Evolutionary conservation across 257 asterid species (phyloP), one percentile per base, ranked within the genome.

Genomic region (Solanum chaucha): DNA sequence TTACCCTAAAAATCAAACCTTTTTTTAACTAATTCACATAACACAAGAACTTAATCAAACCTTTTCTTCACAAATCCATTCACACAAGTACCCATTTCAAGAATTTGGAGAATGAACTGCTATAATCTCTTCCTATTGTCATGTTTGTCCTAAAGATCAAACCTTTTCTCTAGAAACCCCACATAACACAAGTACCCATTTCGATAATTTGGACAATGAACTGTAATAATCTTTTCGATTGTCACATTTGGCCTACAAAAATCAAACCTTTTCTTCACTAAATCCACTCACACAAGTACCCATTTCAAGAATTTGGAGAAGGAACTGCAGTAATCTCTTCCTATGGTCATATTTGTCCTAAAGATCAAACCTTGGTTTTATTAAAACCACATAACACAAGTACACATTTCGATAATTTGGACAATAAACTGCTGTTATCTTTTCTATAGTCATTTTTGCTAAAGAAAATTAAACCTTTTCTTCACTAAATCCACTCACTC

Each of bases 1-100:
- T 46, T 46, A 3, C 8, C 59, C 26, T 7, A 41, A n/a, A 78
- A 55, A 91, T 90, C 58, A 65, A 89, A 87, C 72, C 35, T 64
- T 80, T 48, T 68, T 15, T 73, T 65, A 67, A 85, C 30, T 0
- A 7, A 68, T 11, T 10, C 65, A 67, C 11, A 11, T 85, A 17
- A 51, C 8, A 28, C 28, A 68, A 85, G 65, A 24, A 78, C 65
- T 38, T 26, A 28, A 24, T 14, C 46, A 35, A 46, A 80, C 40
- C 67, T 46, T 80, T 80, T 24, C 67, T 46, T 80, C 40, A 46
- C 41, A 8, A 80, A 73, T 46, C 65, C 67, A 46, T 36, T 46
- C 22, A 46, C 10, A 44, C 85, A 46, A 80, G 85, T 26, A 46
- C 26, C 85, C 2, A 17, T 78, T 28, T 48, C 68, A 48, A 48